Conservation (phyloP, 139 green algal genomes). For the Micractinium conductrix region DNA sequence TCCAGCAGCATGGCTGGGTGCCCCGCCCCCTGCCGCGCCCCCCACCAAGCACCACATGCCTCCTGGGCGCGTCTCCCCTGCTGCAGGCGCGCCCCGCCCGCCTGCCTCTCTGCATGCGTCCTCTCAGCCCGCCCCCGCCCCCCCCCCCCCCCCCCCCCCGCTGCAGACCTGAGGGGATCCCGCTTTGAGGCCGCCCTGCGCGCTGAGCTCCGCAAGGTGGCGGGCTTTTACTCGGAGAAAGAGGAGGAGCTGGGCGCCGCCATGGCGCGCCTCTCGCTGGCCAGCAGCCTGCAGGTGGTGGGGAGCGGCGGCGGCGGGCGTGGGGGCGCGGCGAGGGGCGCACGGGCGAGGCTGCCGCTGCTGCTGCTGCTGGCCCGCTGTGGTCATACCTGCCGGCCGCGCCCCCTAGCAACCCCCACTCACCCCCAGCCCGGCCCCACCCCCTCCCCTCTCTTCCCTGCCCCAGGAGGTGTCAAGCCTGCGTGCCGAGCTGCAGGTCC, state of each 20-base stretch:
- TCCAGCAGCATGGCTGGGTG: neutral
- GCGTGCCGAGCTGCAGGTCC: slow-evolving; percentile 41
- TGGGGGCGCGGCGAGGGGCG: too few relatives aligned
- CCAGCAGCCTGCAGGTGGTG: slow-evolving; percentile 1
- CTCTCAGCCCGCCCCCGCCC: too few relatives aligned
- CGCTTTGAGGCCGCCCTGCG: slow-evolving; percentile 60
- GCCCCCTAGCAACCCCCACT: neutral
- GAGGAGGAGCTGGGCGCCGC: slow-evolving; percentile 35
- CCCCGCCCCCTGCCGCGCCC: neutral
- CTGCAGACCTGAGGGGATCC: slow-evolving; percentile 54
- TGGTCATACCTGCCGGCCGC: too few relatives aligned
- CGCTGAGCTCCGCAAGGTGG: slow-evolving; percentile 67
- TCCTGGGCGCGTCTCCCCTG: neutral
- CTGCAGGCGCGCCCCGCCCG: too few relatives aligned
- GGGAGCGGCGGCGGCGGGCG: neutral
- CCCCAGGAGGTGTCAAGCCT: slow-evolving; percentile 15
- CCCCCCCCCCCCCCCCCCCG: neutral
- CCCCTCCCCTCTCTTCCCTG: neutral
- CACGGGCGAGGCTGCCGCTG: too few relatives aligned
- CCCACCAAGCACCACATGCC: too few relatives aligned
- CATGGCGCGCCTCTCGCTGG: neutral
- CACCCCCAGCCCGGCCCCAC: neutral
- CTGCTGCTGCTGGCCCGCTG: neutral
- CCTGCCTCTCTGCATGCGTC: too few relatives aligned
- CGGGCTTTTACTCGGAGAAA: slow-evolving; percentile 64